phyloP scores from a whole-genome alignment of 2,329 filamentous ascomycete species.

The Leptographium flavum region DNA sequence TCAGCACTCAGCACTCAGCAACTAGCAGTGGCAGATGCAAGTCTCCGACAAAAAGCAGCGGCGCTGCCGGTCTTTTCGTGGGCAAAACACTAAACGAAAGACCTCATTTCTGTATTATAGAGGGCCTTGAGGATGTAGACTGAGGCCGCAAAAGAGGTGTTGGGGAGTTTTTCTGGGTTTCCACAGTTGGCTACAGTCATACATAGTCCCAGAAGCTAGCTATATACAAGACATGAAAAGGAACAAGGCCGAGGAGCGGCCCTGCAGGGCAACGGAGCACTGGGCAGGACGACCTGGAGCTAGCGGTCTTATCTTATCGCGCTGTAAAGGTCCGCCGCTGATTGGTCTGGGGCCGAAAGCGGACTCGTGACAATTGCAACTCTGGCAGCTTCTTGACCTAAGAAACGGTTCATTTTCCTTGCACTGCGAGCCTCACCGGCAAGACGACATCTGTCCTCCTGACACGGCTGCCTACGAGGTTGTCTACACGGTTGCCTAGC shows the following conservation, averaged over 20 bases:
- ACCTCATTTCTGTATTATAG: conserved; percentile 10
- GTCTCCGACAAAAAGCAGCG: neutral
- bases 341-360: conserved; percentile 4
- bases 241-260: neutral
- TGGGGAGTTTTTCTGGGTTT: conserved; percentile 5
- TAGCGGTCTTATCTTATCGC: neutral
- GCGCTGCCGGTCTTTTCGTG: neutral
- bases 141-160: conserved; percentile 9
- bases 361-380: conserved; percentile 11
- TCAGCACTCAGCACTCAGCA: no score
- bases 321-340: neutral
- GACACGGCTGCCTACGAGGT: neutral
- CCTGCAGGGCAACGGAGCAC: neutral
- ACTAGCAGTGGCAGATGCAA: neutral
- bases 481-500: neutral
- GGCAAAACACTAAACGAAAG: conserved; percentile 5
- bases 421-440: neutral
- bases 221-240: neutral
- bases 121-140: conserved; percentile 10
- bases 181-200: neutral
- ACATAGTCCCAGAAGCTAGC: neutral
- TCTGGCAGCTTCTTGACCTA: conserved; percentile 8
- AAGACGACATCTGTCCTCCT: neutral
- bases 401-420: conserved; percentile 2
- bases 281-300: neutral